These are phyloP conservation scores for Ilex aquifolium DNA, from an alignment of 257 asterid species.

Conservation along the genomic window DNA sequence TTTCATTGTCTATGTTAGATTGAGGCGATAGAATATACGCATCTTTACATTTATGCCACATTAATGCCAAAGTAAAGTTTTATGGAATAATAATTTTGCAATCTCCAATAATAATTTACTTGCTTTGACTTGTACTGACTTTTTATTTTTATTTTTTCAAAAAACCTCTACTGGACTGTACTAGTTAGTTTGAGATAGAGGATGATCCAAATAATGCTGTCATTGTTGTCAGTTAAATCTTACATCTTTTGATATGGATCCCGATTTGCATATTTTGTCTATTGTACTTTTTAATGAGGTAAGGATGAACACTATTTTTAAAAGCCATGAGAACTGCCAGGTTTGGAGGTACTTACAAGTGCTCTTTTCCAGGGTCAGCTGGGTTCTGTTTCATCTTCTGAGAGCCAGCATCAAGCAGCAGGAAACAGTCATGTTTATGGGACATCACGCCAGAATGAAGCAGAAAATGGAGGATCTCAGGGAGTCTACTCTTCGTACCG, in stretches of 20 bases:
- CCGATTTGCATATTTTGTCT: no score
- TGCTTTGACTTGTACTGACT: background rate
- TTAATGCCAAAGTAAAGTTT: background rate
- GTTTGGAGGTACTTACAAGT: background rate
- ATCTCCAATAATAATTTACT: background rate
- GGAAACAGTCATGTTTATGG: conserved; percentile 52
- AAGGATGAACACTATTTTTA: no score
- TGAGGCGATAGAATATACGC: background rate
- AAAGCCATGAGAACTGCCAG: background rate
- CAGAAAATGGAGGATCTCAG: conserved; percentile 46
- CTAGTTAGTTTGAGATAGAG: no score
- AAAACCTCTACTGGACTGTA: no score
- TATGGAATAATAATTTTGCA: background rate
- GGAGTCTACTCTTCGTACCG: conserved; percentile 38
- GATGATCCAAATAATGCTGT: background rate
- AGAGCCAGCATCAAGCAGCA: conserved; percentile 51
- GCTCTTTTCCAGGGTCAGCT: conserved; percentile 61
- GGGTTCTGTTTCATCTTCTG: conserved; percentile 72
- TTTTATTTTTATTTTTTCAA: background rate
- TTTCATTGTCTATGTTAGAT: background rate
- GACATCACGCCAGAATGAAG: conserved; percentile 43
- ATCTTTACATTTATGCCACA: background rate
- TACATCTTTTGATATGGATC: no score
- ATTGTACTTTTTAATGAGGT: no score
- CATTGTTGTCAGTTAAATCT: background rate